Evolutionary conservation across 75 land plant genomes (phyloP).

Genomic region (Selaginella tamariscina): DNA sequence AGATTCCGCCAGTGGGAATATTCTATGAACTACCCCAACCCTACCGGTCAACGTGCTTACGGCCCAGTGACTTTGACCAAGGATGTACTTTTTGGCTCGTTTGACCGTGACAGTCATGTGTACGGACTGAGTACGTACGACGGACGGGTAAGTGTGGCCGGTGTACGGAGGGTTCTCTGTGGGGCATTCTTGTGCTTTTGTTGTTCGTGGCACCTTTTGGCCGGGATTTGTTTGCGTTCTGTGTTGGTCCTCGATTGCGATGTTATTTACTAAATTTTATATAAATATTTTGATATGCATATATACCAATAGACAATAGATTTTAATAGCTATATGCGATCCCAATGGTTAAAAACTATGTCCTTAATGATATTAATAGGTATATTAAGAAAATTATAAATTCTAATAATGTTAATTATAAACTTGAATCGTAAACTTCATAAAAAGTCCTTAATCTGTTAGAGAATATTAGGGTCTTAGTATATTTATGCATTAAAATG

Average conservation of each 20-base stretch:
- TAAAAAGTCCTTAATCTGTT: too few species aligned
- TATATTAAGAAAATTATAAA: not conserved
- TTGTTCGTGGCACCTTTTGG: not conserved
- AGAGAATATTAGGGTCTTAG: too few species aligned
- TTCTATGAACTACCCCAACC: conserved; percentile 16
- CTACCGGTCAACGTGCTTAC: too few species aligned
- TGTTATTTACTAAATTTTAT: too few species aligned
- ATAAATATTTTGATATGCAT: too few species aligned
- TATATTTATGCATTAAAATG: too few species aligned
- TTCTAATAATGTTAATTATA: too few species aligned
- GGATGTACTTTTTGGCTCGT: not conserved
- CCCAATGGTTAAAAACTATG: not conserved
- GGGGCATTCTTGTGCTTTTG: not conserved
- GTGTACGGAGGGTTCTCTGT: not conserved
- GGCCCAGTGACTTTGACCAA: too few species aligned
- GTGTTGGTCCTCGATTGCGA: not conserved
- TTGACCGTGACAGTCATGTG: not conserved
- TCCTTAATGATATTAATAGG: not conserved
- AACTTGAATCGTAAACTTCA: too few species aligned
- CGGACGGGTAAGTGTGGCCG: not conserved
- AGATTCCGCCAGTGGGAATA: conserved; percentile 24
- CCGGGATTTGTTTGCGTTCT: not conserved
- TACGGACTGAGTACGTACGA: not conserved
- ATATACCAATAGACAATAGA: too few species aligned
- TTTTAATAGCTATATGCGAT: not conserved